phyloP scores from a whole-genome alignment of 345 rosid genomes.

The Bruguiera parviflora region DNA sequence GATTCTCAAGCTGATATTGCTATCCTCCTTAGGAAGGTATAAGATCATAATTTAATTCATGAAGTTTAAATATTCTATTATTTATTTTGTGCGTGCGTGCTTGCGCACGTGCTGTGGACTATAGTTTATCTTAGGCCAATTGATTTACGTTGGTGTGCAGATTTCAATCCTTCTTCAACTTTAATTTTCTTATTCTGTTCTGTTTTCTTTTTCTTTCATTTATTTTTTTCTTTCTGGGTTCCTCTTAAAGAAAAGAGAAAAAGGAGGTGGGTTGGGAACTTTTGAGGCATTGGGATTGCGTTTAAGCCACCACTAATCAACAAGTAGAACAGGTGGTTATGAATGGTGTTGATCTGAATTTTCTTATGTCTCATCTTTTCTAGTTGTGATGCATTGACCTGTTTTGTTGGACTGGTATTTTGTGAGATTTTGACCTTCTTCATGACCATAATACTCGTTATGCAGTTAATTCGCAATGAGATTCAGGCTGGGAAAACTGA shows the following conservation, averaged over 20 bases:
- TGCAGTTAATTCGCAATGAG: slow-evolving; percentile 91
- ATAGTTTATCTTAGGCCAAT: not conserved
- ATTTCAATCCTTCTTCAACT: not conserved
- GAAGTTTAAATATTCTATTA: not conserved
- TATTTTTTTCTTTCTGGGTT: no score
- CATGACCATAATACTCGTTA: not conserved
- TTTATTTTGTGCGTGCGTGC: not conserved
- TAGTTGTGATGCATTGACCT: no score
- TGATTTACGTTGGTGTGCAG: no score
- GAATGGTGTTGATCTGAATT: no score
- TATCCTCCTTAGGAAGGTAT: slow-evolving; percentile 82
- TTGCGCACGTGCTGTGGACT: not conserved
- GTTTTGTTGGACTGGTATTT: no score
- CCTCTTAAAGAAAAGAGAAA: not conserved
- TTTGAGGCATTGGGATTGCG: not conserved
- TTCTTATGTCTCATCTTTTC: no score
- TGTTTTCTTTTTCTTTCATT: not conserved
- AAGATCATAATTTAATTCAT: not conserved
- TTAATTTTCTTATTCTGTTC: no score
- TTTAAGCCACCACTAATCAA: no score
- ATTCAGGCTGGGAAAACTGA: slow-evolving; percentile 77
- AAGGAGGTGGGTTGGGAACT: not conserved
- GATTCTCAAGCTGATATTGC: slow-evolving; percentile 98
- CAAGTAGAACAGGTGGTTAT: no score
- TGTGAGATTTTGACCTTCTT: not conserved